A percentile compares a stretch with the other conserved stretches of the same genome.
Conservation (phyloP, 164 flowering plant genomes). For the Vitis cinerea region DNA sequence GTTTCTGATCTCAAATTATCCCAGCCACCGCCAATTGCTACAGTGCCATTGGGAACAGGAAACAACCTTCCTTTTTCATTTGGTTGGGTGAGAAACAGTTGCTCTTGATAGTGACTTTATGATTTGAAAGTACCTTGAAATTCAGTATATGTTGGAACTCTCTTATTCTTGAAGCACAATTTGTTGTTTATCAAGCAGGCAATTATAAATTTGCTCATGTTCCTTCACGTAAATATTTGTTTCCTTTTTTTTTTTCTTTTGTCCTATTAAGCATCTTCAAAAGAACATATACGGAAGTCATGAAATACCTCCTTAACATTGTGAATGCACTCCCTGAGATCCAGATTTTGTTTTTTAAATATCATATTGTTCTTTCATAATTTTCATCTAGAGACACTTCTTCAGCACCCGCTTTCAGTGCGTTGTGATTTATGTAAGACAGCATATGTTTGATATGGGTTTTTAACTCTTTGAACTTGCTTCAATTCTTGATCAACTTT, state of each 20-base stretch:
- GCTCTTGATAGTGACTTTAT: background rate
- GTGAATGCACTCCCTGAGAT: background rate
- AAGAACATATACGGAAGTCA: background rate
- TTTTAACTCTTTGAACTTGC: background rate
- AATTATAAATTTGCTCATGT: background rate
- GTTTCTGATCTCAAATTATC: slow-evolving; percentile 85
- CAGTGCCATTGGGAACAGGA: slow-evolving; percentile 95
- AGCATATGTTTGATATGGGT: background rate
- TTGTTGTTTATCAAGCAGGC: background rate
- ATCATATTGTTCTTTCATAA: background rate
- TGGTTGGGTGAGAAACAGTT: slow-evolving; percentile 71
- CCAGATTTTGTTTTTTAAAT: background rate
- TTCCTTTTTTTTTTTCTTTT: background rate
- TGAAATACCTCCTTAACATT: background rate
- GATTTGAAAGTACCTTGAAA: background rate
- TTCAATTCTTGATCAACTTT: background rate
- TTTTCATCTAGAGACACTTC: too few species aligned
- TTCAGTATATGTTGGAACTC: background rate
- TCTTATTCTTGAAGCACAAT: background rate
- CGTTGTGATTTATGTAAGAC: too few species aligned
- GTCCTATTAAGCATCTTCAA: background rate
- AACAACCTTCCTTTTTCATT: slow-evolving; percentile 92
- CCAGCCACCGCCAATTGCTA: slow-evolving; percentile 85
- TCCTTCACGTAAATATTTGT: background rate
- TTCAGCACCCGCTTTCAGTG: too few species aligned